Percentiles rank a stretch among this genome's conserved stretches.
Evolutionary conservation across 129 eudicot species (phyloP).

Genomic region (Lactuca sativa): DNA sequence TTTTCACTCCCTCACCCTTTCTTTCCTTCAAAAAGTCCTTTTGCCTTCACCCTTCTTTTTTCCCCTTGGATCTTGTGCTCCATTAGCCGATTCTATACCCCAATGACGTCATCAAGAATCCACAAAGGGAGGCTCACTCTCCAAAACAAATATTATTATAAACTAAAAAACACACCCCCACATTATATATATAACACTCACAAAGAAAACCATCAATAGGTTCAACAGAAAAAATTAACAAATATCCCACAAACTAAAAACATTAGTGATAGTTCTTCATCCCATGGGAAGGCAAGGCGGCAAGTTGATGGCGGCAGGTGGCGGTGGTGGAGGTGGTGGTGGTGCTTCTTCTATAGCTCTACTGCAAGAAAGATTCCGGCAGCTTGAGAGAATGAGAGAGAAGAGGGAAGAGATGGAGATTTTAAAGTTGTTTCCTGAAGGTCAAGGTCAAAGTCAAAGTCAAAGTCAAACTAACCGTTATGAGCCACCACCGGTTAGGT

Average conservation of each 20-base stretch:
- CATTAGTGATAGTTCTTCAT: constrained; percentile 19
- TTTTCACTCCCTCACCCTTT: constrained; percentile 34
- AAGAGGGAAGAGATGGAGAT: constrained; percentile 47
- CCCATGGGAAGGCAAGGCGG: constrained; percentile 34
- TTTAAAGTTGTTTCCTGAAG: constrained; percentile 30
- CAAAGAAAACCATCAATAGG: background rate
- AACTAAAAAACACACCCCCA: background rate
- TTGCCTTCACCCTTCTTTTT: constrained; percentile 34
- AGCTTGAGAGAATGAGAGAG: constrained; percentile 51
- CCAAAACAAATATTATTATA: constrained; percentile 1
- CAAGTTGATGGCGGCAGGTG: constrained; percentile 30
- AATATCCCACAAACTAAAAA: constrained; percentile 8
- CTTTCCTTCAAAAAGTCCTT: constrained; percentile 39
- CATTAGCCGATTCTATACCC: constrained; percentile 35
- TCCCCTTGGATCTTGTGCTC: constrained; percentile 47
- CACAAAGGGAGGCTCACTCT: constrained; percentile 29
- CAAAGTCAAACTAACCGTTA: constrained; percentile 24
- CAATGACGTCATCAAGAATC: constrained; percentile 33
- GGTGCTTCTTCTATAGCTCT: constrained; percentile 49
- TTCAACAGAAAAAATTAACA: constrained; percentile 16
- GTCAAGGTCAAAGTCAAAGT: background rate
- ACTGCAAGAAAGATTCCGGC: constrained; percentile 61
- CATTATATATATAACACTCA: constrained; percentile 12
- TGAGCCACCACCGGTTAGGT: constrained; percentile 23
- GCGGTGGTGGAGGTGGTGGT: constrained; percentile 14